Percentiles rank a stretch among this genome's conserved stretches.
Evolutionary conservation across 2,329 filamentous ascomycete species (phyloP).

Genomic region (Coleophoma crateriformis): DNA sequence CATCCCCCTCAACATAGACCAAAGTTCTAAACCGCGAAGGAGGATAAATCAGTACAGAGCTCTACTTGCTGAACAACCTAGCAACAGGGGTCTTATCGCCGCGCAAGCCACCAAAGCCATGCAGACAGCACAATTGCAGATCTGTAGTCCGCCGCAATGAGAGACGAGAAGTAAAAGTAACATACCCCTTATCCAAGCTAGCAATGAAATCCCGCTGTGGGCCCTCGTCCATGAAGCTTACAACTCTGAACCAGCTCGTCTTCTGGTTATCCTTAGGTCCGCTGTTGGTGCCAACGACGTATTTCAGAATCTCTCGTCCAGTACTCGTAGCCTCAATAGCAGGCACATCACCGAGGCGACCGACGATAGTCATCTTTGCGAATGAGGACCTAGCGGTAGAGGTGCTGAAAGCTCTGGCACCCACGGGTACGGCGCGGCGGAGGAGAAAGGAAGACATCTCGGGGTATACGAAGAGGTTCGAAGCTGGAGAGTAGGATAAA

Average conservation of each 20-base stretch:
- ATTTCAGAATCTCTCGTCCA: constrained; percentile 71
- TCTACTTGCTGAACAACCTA: no score
- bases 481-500: neutral
- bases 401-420: constrained; percentile 70
- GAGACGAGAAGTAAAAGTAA: constrained; percentile 18
- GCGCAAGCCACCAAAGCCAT: no score
- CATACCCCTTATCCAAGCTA: constrained; percentile 79
- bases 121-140: no score
- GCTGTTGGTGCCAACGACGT: constrained; percentile 64
- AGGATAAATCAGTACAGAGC: no score
- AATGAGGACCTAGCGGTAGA: constrained; percentile 51
- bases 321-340: constrained; percentile 66
- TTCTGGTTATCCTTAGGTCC: constrained; percentile 65
- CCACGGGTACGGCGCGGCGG: constrained; percentile 33
- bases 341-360: constrained; percentile 74
- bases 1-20: constrained; percentile 81
- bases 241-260: constrained; percentile 81
- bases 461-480: neutral
- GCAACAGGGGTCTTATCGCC: no score
- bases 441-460: constrained; percentile 22
- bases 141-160: neutral
- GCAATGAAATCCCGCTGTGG: constrained; percentile 66
- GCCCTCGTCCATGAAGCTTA: constrained; percentile 65
- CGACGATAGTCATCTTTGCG: constrained; percentile 81
- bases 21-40: constrained; percentile 50